phyloP scores from a whole-genome alignment of 257 asterid genomes.

The Perilla frutescens region DNA sequence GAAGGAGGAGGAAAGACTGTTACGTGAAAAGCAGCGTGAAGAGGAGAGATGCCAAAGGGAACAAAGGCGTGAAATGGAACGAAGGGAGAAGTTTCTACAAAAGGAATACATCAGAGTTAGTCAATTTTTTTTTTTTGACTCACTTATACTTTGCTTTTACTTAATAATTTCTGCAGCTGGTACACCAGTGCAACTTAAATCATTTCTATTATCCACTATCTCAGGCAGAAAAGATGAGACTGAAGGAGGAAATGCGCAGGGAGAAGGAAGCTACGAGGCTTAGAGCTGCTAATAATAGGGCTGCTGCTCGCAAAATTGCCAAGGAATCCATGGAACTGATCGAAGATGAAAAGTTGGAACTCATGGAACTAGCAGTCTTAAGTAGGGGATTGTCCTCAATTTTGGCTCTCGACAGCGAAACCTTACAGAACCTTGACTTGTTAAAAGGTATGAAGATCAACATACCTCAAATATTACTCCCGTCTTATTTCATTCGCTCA shows the following conservation, averaged over 20 bases:
- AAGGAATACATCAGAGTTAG: conserved; percentile 76
- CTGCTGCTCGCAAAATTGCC: conserved; percentile 84
- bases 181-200: conserved; percentile 9
- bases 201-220: conserved; percentile 30
- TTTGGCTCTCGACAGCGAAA: conserved; percentile 67
- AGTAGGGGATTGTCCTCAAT: conserved; percentile 65
- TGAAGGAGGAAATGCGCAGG: conserved; percentile 80
- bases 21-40: conserved; percentile 90
- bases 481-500: conserved; percentile 4
- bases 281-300: conserved; percentile 84
- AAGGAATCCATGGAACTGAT: conserved; percentile 77
- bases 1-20: conserved; percentile 81
- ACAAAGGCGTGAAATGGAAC: conserved; percentile 91
- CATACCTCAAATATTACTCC: conserved; percentile 18
- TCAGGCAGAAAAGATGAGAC: conserved; percentile 85
- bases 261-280: conserved; percentile 91
- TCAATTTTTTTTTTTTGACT: conserved; percentile 15
- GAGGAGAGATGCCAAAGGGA: conserved; percentile 79
- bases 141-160: not conserved
- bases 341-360: conserved; percentile 84
- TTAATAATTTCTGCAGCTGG: conserved; percentile 1
- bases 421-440: conserved; percentile 61
- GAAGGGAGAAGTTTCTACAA: conserved; percentile 78
- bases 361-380: conserved; percentile 82
- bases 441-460: conserved; percentile 55